Conservation (phyloP, 768 basidiomycete species). For the Phallus indusiatus region DNA sequence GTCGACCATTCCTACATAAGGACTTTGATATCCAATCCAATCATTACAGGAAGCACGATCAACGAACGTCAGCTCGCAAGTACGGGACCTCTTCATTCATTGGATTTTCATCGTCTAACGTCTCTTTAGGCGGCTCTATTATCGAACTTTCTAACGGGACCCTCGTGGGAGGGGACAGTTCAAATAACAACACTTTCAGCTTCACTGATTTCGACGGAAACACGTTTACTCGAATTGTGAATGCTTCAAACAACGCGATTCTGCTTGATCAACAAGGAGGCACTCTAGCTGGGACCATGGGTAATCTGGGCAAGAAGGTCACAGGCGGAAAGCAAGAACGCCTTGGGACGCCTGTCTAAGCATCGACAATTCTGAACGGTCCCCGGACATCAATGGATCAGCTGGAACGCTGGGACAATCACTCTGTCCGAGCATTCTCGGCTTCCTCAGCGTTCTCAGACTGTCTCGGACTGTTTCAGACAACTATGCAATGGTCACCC, state of each 20-base stretch:
- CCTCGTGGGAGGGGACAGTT: conserved; percentile 52
- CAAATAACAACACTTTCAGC: conserved; percentile 55
- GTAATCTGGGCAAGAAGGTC: too few species aligned
- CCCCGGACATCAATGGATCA: too few species aligned
- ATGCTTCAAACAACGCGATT: conserved; percentile 52
- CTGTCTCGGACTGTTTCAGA: too few species aligned
- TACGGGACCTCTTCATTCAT: not conserved
- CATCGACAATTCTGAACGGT: too few species aligned
- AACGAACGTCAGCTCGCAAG: conserved; percentile 45
- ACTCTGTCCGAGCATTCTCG: too few species aligned
- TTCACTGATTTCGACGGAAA: conserved; percentile 53
- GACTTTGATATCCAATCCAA: conserved; percentile 44
- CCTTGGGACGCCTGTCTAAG: too few species aligned
- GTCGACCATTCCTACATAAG: conserved; percentile 67
- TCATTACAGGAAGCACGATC: conserved; percentile 50
- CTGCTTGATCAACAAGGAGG: conserved; percentile 50
- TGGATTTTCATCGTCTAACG: not conserved
- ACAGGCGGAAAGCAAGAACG: too few species aligned
- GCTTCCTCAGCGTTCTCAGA: too few species aligned
- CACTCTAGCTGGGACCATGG: conserved; percentile 25
- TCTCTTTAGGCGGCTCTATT: conserved; percentile 35
- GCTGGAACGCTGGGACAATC: too few species aligned
- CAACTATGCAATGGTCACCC: too few species aligned
- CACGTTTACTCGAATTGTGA: conserved; percentile 51
- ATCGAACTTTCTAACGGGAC: conserved; percentile 35